Evolutionary conservation across 176 grass and related monocot species (phyloP).

Genomic region (Hsuehochloa calcarea): DNA sequence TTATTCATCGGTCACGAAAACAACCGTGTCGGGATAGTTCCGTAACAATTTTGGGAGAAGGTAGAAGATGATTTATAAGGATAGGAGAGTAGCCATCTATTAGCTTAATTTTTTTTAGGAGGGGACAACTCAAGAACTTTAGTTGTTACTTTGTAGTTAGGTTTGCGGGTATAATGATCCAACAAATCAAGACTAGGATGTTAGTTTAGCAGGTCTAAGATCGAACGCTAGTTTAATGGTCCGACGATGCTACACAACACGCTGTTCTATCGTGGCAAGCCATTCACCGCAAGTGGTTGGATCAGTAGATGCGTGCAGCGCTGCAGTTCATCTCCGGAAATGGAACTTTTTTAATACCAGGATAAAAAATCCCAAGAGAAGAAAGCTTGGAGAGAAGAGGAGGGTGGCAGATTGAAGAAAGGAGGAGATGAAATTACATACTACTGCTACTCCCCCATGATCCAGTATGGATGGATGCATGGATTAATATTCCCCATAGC

Average conservation of each 20-base stretch:
- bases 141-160: no score
- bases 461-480: background rate
- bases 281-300: background rate
- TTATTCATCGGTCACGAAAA: background rate
- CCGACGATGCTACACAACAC: no score
- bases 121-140: no score
- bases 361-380: background rate
- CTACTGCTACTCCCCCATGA: background rate
- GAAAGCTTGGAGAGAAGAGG: background rate
- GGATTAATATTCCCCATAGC: conserved; percentile 9
- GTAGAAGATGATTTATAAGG: no score
- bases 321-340: background rate
- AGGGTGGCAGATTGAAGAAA: background rate
- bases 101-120: no score
- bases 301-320: background rate
- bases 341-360: background rate
- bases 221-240: no score
- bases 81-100: no score
- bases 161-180: no score
- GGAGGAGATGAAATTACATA: background rate
- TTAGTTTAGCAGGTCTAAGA: no score
- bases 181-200: no score
- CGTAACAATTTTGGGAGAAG: no score
- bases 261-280: background rate
- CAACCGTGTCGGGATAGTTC: no score